Conservation (phyloP, 495 filamentous ascomycete genomes). For the Neurospora sp. region DNA sequence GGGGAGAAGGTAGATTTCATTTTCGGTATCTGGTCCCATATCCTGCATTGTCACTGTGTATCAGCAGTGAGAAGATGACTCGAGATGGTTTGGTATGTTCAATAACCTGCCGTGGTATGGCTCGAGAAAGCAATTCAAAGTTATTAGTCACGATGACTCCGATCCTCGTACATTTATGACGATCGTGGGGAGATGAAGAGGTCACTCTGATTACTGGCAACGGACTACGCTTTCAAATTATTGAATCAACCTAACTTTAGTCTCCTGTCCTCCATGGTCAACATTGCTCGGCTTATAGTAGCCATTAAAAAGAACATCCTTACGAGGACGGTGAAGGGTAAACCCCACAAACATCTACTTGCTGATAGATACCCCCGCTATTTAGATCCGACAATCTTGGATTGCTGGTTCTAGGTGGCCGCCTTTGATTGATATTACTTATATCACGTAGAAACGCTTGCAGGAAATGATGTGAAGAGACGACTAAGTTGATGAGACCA, state of each 20-base stretch:
- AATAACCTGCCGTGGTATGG: neutral
- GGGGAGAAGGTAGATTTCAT: neutral
- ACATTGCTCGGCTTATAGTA: neutral
- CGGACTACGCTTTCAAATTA: neutral
- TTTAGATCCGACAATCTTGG: fast-evolving
- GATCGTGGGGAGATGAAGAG: neutral
- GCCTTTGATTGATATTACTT: no score
- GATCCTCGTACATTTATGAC: neutral
- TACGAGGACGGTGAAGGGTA: neutral
- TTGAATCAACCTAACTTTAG: neutral
- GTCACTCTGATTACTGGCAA: neutral
- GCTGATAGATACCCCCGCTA: neutral
- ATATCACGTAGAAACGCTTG: neutral
- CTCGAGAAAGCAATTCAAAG: neutral
- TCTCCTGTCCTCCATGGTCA: neutral
- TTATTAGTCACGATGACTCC: neutral
- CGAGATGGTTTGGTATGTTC: neutral
- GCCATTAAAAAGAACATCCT: neutral
- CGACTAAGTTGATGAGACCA: neutral
- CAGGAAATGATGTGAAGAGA: neutral
- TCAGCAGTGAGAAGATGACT: neutral
- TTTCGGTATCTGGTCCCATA: neutral
- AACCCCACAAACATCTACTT: neutral
- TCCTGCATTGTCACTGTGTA: no score
- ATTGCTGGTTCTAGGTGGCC: neutral